These are phyloP conservation scores for Xylariales sp. DNA, from an alignment of 2,329 filamentous ascomycete species.

Conservation along the genomic window DNA sequence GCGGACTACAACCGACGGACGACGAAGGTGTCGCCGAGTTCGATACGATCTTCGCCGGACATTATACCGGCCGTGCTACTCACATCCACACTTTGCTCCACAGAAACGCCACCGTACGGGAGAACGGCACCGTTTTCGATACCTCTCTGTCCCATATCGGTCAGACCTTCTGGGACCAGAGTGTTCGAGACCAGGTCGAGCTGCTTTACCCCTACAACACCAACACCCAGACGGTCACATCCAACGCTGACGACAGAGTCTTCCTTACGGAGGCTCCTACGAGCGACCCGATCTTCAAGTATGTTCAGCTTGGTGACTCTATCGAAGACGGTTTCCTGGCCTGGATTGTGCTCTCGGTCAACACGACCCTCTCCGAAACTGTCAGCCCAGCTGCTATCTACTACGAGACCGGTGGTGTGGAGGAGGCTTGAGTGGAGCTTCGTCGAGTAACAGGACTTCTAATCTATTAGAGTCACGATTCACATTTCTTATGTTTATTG, in stretches of 20 bases:
- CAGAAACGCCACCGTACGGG: conserved; percentile 27
- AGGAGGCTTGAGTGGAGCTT: neutral
- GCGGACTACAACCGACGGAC: conserved; percentile 36
- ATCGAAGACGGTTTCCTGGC: conserved; percentile 1
- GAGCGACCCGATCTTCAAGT: neutral
- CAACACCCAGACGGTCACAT: conserved; percentile 2
- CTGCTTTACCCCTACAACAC: neutral
- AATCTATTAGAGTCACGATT: no score
- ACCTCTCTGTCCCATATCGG: conserved; percentile 52
- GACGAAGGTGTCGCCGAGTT: conserved; percentile 36
- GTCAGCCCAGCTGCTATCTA: conserved; percentile 1
- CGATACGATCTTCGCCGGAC: conserved; percentile 37
- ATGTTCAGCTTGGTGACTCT: neutral
- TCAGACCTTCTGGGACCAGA: conserved; percentile 61
- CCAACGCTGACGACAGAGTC: neutral
- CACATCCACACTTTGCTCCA: conserved; percentile 47
- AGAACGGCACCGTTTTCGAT: conserved; percentile 39
- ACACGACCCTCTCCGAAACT: neutral
- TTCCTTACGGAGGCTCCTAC: conserved; percentile 21
- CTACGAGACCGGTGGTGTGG: conserved; percentile 3
- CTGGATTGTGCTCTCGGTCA: conserved; percentile 3
- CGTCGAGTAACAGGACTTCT: no score
- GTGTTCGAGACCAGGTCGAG: conserved; percentile 36
- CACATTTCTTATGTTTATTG: no score
- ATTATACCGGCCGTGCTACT: conserved; percentile 38